Conservation (phyloP, 257 asterid species). For the Echium plantagineum region DNA sequence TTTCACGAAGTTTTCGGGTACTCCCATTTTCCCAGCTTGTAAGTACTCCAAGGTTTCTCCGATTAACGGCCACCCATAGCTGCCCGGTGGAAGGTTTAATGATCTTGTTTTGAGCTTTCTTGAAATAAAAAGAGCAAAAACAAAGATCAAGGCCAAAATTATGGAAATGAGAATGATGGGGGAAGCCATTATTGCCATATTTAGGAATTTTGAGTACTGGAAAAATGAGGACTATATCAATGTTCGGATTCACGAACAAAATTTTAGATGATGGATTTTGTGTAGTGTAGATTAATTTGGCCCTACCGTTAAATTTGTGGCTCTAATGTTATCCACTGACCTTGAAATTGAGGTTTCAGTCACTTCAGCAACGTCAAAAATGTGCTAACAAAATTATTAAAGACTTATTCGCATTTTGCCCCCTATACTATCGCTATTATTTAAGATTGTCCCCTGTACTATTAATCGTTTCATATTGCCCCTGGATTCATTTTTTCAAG, state of each 20-base stretch:
- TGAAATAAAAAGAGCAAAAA: neutral
- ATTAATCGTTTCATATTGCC: too few species aligned
- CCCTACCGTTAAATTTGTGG: neutral
- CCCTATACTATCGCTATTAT: too few species aligned
- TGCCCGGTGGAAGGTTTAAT: constrained; percentile 45
- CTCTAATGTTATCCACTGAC: neutral
- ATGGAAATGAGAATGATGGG: constrained; percentile 1
- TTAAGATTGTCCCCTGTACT: too few species aligned
- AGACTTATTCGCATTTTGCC: too few species aligned
- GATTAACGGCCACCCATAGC: constrained; percentile 43
- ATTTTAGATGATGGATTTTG: neutral
- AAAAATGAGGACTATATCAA: too few species aligned
- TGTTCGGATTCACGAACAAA: too few species aligned
- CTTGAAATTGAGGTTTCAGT: neutral
- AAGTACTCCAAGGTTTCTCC: constrained; percentile 40
- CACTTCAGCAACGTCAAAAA: too few species aligned
- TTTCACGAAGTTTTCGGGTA: constrained; percentile 27
- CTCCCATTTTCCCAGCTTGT: constrained; percentile 29
- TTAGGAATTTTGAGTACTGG: too few species aligned
- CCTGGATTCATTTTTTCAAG: too few species aligned
- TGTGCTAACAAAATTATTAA: too few species aligned
- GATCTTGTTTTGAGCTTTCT: constrained; percentile 4
- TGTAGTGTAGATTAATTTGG: neutral
- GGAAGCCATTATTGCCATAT: neutral
- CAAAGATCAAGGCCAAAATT: neutral